Base-by-base conservation (phyloP, 495 filamentous ascomycete species). In the Gamarada debralockiae region DNA sequence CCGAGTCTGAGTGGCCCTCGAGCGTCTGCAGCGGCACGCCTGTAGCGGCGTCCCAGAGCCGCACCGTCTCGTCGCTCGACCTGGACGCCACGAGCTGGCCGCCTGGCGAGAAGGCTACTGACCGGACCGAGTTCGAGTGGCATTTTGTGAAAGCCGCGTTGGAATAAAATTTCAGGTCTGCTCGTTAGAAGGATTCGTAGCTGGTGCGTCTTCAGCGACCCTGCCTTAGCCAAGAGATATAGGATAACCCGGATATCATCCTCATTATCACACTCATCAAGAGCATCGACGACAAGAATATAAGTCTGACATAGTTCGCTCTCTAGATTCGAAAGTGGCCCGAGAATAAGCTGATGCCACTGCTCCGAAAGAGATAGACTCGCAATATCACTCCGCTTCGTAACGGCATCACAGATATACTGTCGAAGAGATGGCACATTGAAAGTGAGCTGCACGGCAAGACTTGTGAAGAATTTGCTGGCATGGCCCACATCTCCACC, bases 171-270 rank as follows among this genome's bases (percentile, higher is more conserved):
- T 24, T 68, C 62, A 10, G 64, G 64, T 49, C 64, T 57, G 42
- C 60, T 67, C 0, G 57, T 63, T 17, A 67, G 13, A 23, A 67
- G 51, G 14, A 67, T 38, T 55, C 54, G 57, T 23, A 67, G 47
- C 3, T 40, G n/a, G n/a, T n/a, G n/a, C n/a, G n/a, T n/a, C n/a
- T n/a, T n/a, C n/a, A n/a, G n/a, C n/a, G n/a, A n/a, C 29, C 42
- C 44, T 12, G 43, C 29, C 41, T 57, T 21, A 27, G 48, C 53
- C 17, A 63, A 42, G 10, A 62, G 60, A 44, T 52, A 47, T 17
- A 64, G 50, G 49, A 65, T 53, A 22, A 18, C 51, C n/a, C 34
- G 27, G 21, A 51, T 25, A 27, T 51, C 14, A 15, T 51, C 34
- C 7, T 42, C 20, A n/a, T n/a, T n/a, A 3, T 51, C 48, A 51